Percentiles rank a stretch among this genome's conserved stretches.
phyloP scores from a whole-genome alignment of 2,329 filamentous ascomycete species.

The Nigrospora oryzae region DNA sequence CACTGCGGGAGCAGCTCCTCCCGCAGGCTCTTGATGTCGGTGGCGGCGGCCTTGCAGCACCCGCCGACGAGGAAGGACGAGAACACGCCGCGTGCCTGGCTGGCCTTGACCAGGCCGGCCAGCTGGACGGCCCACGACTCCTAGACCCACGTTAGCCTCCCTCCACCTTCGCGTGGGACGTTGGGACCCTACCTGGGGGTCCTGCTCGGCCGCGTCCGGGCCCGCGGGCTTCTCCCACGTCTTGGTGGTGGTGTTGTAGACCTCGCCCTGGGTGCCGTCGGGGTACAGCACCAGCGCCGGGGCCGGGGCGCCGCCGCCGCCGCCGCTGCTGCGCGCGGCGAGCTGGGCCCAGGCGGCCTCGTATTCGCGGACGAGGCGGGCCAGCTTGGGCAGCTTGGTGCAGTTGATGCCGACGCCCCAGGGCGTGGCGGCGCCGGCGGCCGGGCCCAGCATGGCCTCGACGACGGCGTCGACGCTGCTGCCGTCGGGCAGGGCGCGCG shows the following conservation, averaged over 20 bases:
- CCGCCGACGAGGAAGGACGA: slow-evolving; percentile 39
- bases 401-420: slow-evolving; percentile 63
- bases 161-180: too few species aligned
- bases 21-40: slow-evolving; percentile 59
- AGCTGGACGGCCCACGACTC: slow-evolving; percentile 38
- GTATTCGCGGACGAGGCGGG: slow-evolving; percentile 36
- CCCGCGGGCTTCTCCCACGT: slow-evolving; percentile 43
- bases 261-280: slow-evolving; percentile 59
- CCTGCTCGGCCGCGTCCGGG: slow-evolving; percentile 1
- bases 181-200: too few species aligned
- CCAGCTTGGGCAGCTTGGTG: slow-evolving; percentile 56
- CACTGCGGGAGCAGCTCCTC: slow-evolving; percentile 21
- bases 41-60: slow-evolving; percentile 48
- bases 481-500: slow-evolving; percentile 46
- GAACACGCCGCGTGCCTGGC: slow-evolving; percentile 30
- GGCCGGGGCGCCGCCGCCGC: slow-evolving; percentile 16
- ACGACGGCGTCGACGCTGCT: slow-evolving; percentile 32
- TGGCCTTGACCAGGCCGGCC: slow-evolving; percentile 27
- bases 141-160: slow-evolving; percentile 6
- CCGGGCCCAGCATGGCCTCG: slow-evolving; percentile 15
- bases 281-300: slow-evolving; percentile 57
- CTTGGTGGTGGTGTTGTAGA: slow-evolving; percentile 57
- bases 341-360: too few species aligned
- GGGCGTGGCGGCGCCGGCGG: slow-evolving; percentile 25
- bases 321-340: too few species aligned